Evolutionary conservation across 306 rosid species (phyloP), one percentile per base, ranked within the genome.

Genomic region (Hippophae rhamnoides): DNA sequence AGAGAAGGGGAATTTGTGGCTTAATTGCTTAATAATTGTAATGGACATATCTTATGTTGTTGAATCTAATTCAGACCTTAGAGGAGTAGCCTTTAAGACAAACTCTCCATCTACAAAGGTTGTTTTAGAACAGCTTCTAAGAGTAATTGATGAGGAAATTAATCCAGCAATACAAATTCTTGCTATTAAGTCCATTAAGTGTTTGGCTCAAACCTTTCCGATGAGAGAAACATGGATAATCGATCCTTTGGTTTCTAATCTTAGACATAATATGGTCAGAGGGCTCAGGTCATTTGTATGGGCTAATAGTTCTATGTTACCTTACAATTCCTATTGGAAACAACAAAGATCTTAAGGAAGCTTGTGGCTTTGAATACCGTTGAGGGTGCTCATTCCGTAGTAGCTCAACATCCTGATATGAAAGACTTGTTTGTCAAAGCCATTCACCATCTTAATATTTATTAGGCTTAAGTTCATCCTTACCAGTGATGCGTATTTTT

Each of bases 41-140:
- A 85, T 74, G 92, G 98, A 92, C 82, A 83, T 87, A 46, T 76
- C 95, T 0, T 76, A 76, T 0, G 89, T 83, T 26, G 96, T 96
- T 0, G 96, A 87, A 63, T 62, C 66, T 18, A 78, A 73, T 64
- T 59, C 89, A 6, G 96, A 83, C 54, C 81, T 90, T 54, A 77
- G 96, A 66, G 72, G 94, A 52, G 74, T 61, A 3, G 92, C 96
- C 9, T 90, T 90, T 38, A 90, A 85, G 83, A 69, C 79, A 9
- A 83, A 71, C 8, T 79, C 96, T 0, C 87, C 82, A 0, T 89
- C 90, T 0, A 87, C 95, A 1, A 87, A 85, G 69, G 95, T 86
- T 0, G 84, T 90, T 48, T 52, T 87, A 67, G 84, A 83, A 78
- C 96, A 90, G 74, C 89, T 90, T 44, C 63, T 86, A 71, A 76